Base-by-base conservation (phyloP, 202 grass and related monocot genomes). In the Zizania palustris region DNA sequence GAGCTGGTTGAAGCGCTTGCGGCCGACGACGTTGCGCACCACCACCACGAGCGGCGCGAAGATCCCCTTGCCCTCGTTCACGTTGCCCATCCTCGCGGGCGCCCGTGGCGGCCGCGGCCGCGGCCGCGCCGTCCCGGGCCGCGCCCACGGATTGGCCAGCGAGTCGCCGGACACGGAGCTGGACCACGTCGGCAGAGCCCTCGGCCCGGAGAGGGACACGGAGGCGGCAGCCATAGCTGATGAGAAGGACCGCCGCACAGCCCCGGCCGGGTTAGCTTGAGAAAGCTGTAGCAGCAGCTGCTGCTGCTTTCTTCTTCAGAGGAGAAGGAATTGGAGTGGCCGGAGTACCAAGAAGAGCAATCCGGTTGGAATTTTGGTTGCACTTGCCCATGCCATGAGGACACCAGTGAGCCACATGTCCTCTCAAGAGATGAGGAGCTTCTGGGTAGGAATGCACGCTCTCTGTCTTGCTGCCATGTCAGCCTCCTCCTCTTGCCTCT, bases 1-100 rank as follows among this genome's bases (percentile, higher is more conserved):
- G 57, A 95, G 81, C 85, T 99, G 96, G 76, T 99, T 95, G 89
- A 99, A 95, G 37, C 80, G 87, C 81, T 99, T 99, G 22, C 72
- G 69, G 71, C 92, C 96, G 49, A 99, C n/a, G 85, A 95, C 84
- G 82, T 90, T 90, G 68, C 96, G 96, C 72, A 48, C 79, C 64
- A 87, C 37, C 22, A 99, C 87, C 10, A 99, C 96, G 12, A 74
- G 43, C 2, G 96, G 96, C 21, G 92, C 96, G 62, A 99, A 95
- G 59, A 95, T 12, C n/a, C 96, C 92, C 83, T 95, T 99, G 7
- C 96, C 96, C 40, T 86, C 92, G 76, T 95, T 99, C 15, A 99
- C 87, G 75, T 99, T 98, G 54, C 96, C 96, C 87, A 94, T 94
- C 89, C 72, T 90, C 56, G 85, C 77, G 56, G 79, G 75, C 19